Evolutionary conservation across 164 flowering plant genomes (phyloP), one percentile per base, ranked within the genome.

Genomic region (Malania oleifera): DNA sequence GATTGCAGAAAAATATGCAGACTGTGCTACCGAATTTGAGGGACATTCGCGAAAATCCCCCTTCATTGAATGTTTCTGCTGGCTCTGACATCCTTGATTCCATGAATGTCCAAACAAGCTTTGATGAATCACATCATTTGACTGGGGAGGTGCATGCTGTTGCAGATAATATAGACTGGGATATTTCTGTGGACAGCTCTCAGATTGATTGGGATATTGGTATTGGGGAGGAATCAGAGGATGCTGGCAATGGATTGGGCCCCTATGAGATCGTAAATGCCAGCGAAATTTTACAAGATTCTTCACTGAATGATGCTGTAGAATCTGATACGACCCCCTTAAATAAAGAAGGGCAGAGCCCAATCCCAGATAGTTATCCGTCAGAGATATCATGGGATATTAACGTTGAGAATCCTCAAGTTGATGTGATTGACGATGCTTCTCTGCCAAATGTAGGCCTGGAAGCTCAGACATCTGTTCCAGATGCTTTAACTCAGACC

Each of bases 161-260:
- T 57, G 66, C 70, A 5, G 84, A 78, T 57, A 65, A 63, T 54
- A 87, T 93, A 67, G 97, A 90, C 52, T 93, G 99, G 99, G 90
- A 85, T 69, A 82, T 93, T 50, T 69, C 96, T 19, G 73, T 90
- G 37, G 96, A 87, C 28, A 77, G 71, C 72, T 65, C 87, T 58
- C 81, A 82, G 69, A 87, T 93, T 76, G 96, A 93, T 75, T 90
- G 97, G 97, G 97, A 88, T 69, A 81, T 88, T 59, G 92, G 83
- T 51, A 66, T 78, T 26, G 69, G 81, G 43, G 96, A 85, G 63
- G 87, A 85, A 68, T 66, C 77, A 13, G 90, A 79, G 55, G 95
- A 82, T 63, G 55, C 60, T 65, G 81, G 72, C 25, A 82, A 82
- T 75, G 95, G 83, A 24, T 76, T 90, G 65, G 95, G 90, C 51